These are phyloP conservation scores for Candida sp. DNA, from an alignment of 1,139 yeast genomes.

Conservation along the genomic window DNA sequence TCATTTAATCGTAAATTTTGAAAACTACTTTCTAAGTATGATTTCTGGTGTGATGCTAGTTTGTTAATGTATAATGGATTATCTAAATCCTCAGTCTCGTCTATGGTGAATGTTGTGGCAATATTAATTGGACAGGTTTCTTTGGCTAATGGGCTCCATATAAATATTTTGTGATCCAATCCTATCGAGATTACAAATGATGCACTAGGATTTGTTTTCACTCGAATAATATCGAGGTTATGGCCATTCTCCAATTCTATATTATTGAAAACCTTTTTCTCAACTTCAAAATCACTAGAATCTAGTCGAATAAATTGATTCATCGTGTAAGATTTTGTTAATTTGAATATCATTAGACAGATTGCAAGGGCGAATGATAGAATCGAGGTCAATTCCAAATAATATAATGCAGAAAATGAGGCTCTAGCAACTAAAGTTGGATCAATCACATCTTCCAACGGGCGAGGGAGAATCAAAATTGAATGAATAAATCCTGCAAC, in stretches of 20 bases:
- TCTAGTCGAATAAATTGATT: slow-evolving; percentile 5
- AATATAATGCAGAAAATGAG: slow-evolving; percentile 24
- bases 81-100: slow-evolving; percentile 24
- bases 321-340: slow-evolving; percentile 5
- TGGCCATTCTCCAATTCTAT: slow-evolving; percentile 59
- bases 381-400: slow-evolving; percentile 26
- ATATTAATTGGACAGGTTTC: slow-evolving; percentile 35
- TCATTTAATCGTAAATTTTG: neutral
- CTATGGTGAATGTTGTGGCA: slow-evolving; percentile 29
- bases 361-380: slow-evolving; percentile 24
- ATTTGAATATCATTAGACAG: slow-evolving; percentile 25
- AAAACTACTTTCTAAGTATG: neutral
- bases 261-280: slow-evolving; percentile 23
- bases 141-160: slow-evolving; percentile 65
- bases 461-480: slow-evolving; percentile 24
- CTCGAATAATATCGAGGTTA: slow-evolving; percentile 57
- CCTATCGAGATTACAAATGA: slow-evolving; percentile 70
- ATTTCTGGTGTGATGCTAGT: neutral
- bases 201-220: slow-evolving; percentile 51
- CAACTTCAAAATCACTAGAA: slow-evolving; percentile 16
- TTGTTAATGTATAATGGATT: neutral
- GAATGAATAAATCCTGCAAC: slow-evolving; percentile 18
- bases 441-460: slow-evolving; percentile 15
- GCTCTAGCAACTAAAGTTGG: slow-evolving; percentile 14
- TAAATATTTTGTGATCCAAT: slow-evolving; percentile 63